phyloP scores from a whole-genome alignment of 2,329 filamentous ascomycete species.

The Alternaria brassicicola region DNA sequence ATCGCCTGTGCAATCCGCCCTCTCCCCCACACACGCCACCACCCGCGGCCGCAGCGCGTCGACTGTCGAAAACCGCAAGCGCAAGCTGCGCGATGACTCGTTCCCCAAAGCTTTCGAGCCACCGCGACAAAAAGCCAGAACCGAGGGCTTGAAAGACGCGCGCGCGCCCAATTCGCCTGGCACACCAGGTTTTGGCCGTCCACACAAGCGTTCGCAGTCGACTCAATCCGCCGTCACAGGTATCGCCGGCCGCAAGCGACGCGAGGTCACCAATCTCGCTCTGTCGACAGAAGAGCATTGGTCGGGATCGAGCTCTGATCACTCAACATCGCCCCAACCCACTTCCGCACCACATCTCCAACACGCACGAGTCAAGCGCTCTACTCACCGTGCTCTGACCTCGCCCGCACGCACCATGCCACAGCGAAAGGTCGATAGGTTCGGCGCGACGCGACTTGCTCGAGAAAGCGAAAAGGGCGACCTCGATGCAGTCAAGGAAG shows the following conservation, averaged over 20 bases:
- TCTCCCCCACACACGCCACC: slow-evolving; percentile 35
- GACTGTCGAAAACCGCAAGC: slow-evolving; percentile 48
- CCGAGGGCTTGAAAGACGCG: slow-evolving; percentile 42
- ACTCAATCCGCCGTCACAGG: slow-evolving; percentile 44
- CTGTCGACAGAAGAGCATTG: slow-evolving; percentile 42
- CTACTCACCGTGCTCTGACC: slow-evolving; percentile 65
- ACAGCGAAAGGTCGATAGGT: slow-evolving; percentile 87
- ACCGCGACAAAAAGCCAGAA: slow-evolving; percentile 49
- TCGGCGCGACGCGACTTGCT: slow-evolving; percentile 89
- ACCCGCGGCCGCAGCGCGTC: slow-evolving; percentile 47
- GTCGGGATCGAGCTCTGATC: slow-evolving; percentile 47
- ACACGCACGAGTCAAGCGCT: slow-evolving; percentile 62
- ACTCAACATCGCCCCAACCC: slow-evolving; percentile 45
- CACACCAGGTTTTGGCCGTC: slow-evolving; percentile 41
- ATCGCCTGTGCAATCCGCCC: slow-evolving; percentile 33
- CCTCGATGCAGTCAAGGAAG: slow-evolving; percentile 75
- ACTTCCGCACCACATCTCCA: slow-evolving; percentile 35
- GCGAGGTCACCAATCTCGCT: slow-evolving; percentile 40
- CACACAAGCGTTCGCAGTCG: slow-evolving; percentile 49
- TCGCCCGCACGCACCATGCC: slow-evolving; percentile 64
- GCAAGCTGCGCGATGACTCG: slow-evolving; percentile 49
- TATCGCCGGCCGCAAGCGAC: slow-evolving; percentile 41
- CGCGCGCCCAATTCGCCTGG: slow-evolving; percentile 45
- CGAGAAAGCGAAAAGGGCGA: slow-evolving; percentile 87
- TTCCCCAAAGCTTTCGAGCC: slow-evolving; percentile 45